These are phyloP conservation scores for Caloboletus firmus DNA, from an alignment of 1,284 basidiomycete species.

Conservation along the genomic window DNA sequence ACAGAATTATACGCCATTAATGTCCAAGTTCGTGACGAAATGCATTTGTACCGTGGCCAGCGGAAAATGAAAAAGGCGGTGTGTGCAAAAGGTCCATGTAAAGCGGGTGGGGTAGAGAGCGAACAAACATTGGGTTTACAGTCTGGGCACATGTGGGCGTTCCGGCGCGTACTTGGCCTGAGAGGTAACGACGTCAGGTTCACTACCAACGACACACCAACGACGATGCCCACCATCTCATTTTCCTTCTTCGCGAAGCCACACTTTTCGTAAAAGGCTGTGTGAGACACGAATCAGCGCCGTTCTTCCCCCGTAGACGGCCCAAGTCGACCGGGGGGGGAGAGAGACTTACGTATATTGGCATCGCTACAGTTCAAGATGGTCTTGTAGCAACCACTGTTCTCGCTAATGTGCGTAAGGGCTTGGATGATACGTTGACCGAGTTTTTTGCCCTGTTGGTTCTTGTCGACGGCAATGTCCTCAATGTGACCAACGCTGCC, in stretches of 20 bases:
- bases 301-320: constrained; percentile 9
- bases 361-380: constrained; percentile 92
- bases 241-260: constrained; percentile 86
- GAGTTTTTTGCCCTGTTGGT: constrained; percentile 86
- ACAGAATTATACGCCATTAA: constrained; percentile 19
- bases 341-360: constrained; percentile 80
- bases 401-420: constrained; percentile 77
- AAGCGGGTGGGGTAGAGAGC: neutral
- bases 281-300: constrained; percentile 13
- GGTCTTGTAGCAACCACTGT: constrained; percentile 87
- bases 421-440: constrained; percentile 87
- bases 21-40: constrained; percentile 10
- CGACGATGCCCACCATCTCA: constrained; percentile 67
- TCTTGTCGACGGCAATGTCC: constrained; percentile 91
- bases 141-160: constrained; percentile 40
- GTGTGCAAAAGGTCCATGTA: constrained; percentile 7
- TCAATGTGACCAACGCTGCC: constrained; percentile 93
- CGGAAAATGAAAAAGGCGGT: constrained; percentile 6
- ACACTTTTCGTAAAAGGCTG: constrained; percentile 97
- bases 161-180: constrained; percentile 58
- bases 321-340: neutral
- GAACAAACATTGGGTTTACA: constrained; percentile 25
- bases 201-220: neutral
- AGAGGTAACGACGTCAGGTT: constrained; percentile 4
- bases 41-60: constrained; percentile 8